Percentiles rank a stretch among this genome's conserved stretches.
Conservation (phyloP, 1,284 basidiomycete species). For the Ceratobasidium sp. region DNA sequence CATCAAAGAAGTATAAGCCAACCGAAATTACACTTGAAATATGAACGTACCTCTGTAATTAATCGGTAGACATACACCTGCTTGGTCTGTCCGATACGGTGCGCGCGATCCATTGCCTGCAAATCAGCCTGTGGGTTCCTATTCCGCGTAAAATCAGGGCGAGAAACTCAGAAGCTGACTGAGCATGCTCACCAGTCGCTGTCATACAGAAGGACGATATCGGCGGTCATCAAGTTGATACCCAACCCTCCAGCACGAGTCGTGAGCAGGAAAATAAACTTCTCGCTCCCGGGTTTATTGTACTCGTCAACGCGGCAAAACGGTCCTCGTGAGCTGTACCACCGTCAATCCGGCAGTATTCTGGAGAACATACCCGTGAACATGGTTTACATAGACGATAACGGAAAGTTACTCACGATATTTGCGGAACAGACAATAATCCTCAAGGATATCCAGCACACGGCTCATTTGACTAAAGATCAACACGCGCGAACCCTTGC, state of each 20-base stretch:
- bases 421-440: slow-evolving; percentile 94
- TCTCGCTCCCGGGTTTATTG: slow-evolving; percentile 95
- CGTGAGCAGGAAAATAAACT: slow-evolving; percentile 97
- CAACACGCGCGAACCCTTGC: slow-evolving; percentile 93
- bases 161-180: too few relatives aligned
- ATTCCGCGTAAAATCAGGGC: slow-evolving; percentile 13
- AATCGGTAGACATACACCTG: slow-evolving; percentile 99
- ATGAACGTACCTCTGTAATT: slow-evolving; percentile 80
- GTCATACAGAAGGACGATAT: slow-evolving; percentile 98
- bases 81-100: slow-evolving; percentile 98
- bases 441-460: slow-evolving; percentile 95
- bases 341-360: slow-evolving; percentile 98
- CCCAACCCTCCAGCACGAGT: slow-evolving; percentile 98
- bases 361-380: slow-evolving; percentile 60
- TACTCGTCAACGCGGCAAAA: slow-evolving; percentile 98
- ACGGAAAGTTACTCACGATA: slow-evolving; percentile 74
- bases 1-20: neutral
- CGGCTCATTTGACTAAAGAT: slow-evolving; percentile 99
- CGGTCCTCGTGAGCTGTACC: slow-evolving; percentile 97
- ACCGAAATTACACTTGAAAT: neutral
- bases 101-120: slow-evolving; percentile 99
- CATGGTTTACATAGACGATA: neutral
- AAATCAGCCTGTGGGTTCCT: slow-evolving; percentile 99
- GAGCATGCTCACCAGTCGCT: slow-evolving; percentile 82
- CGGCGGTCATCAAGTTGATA: slow-evolving; percentile 96